phyloP scores from a whole-genome alignment of 164 flowering plant species.

The Nelumbo lutea region DNA sequence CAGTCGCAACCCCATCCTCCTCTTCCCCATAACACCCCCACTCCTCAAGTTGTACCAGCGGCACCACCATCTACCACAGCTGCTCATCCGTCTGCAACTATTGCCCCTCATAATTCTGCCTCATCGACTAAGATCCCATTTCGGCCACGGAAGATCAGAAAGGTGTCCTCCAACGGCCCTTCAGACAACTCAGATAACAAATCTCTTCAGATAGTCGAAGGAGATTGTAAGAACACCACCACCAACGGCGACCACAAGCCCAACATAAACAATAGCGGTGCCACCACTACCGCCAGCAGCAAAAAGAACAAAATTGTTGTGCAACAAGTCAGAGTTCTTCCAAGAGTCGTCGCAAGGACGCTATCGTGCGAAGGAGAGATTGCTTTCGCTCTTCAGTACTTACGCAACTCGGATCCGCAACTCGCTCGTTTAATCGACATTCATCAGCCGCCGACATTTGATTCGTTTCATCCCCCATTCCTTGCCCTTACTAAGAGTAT shows the following conservation, averaged over 20 bases:
- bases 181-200: not conserved
- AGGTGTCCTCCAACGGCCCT: conserved; percentile 39
- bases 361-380: conserved; percentile 64
- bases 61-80: conserved; percentile 10
- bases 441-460: conserved; percentile 65
- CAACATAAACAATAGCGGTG: not conserved
- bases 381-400: conserved; percentile 55
- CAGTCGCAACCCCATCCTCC: conserved; percentile 13
- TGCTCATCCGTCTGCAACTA: conserved; percentile 8
- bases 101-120: conserved; percentile 22
- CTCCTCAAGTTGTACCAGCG: conserved; percentile 5
- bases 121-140: conserved; percentile 64
- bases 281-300: conserved; percentile 8
- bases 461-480: conserved; percentile 65
- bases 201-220: not conserved
- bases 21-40: conserved; percentile 3
- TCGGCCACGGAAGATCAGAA: conserved; percentile 76
- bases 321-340: conserved; percentile 10
- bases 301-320: conserved; percentile 10
- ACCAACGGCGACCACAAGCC: not conserved
- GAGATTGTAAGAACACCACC: conserved; percentile 1
- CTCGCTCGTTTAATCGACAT: conserved; percentile 56
- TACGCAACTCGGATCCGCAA: conserved; percentile 57
- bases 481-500: conserved; percentile 75
- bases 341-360: conserved; percentile 32